These are phyloP conservation scores for Monosporascus sp. DNA, from an alignment of 2,329 filamentous ascomycete species.

Conservation along the genomic window DNA sequence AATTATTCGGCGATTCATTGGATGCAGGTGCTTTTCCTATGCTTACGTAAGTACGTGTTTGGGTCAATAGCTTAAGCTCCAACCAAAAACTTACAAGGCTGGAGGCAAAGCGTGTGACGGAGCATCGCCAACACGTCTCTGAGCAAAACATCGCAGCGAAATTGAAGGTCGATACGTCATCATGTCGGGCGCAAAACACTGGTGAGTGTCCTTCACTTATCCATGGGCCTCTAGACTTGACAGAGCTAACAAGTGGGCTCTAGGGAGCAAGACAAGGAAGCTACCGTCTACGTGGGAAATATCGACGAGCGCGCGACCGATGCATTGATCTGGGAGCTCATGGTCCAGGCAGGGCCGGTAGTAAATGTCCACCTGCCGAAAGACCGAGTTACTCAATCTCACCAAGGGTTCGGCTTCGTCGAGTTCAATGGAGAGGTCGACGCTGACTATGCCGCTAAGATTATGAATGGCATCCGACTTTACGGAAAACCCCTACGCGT, in stretches of 20 bases:
- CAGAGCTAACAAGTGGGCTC: slow-evolving; percentile 3
- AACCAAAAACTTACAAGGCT: background rate
- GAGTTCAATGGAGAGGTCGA: slow-evolving; percentile 95
- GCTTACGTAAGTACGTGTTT: background rate
- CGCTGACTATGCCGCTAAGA: slow-evolving; percentile 91
- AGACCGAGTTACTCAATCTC: slow-evolving; percentile 92
- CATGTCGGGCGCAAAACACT: slow-evolving; percentile 37
- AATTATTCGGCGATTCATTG: no score
- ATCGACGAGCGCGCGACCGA: slow-evolving; percentile 94
- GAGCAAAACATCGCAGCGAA: background rate
- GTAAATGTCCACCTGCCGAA: slow-evolving; percentile 98
- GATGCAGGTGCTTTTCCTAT: background rate
- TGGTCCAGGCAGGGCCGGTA: slow-evolving; percentile 95
- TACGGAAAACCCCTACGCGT: slow-evolving; percentile 94
- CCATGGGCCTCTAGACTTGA: background rate
- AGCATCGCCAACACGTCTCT: no score
- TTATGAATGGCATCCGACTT: slow-evolving; percentile 92
- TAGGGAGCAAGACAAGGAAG: slow-evolving; percentile 97
- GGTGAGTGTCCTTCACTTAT: slow-evolving; percentile 13
- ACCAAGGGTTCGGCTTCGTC: slow-evolving; percentile 98
- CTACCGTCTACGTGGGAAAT: slow-evolving; percentile 96
- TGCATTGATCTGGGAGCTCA: slow-evolving; percentile 90
- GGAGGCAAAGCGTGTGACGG: background rate
- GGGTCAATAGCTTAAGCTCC: background rate
- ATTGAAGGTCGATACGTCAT: slow-evolving; percentile 8